These are phyloP conservation scores for Fusarium sp. DNA, from an alignment of 2,329 filamentous ascomycete genomes.

Conservation along the genomic window DNA sequence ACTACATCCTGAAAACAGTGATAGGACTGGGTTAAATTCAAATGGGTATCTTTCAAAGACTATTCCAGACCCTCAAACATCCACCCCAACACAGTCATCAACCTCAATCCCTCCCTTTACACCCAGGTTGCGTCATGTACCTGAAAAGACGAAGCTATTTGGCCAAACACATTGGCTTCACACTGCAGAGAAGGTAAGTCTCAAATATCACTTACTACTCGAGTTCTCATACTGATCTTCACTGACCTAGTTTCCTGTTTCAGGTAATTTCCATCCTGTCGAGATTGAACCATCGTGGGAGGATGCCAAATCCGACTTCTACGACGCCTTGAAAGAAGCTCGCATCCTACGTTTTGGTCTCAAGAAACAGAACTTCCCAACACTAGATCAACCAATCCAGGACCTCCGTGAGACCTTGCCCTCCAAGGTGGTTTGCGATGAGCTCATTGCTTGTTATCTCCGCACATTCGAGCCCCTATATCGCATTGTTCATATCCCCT, in stretches of 20 bases:
- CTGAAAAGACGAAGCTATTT: constrained; percentile 42
- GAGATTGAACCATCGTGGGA: constrained; percentile 38
- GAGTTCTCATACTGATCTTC: background rate
- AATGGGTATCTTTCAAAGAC: background rate
- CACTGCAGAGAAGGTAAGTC: constrained; percentile 37
- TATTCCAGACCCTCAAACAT: background rate
- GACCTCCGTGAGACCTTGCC: constrained; percentile 34
- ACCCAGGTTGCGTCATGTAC: constrained; percentile 39
- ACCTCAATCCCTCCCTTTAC: constrained; percentile 34
- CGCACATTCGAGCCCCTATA: constrained; percentile 41
- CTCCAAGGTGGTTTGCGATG: constrained; percentile 26
- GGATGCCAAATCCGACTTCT: constrained; percentile 38
- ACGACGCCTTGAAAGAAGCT: constrained; percentile 35
- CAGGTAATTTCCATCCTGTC: constrained; percentile 37
- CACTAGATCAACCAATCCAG: constrained; percentile 30
- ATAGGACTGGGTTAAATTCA: background rate
- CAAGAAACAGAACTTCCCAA: constrained; percentile 24
- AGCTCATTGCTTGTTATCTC: constrained; percentile 37
- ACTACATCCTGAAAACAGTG: background rate
- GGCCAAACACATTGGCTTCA: constrained; percentile 43
- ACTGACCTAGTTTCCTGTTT: constrained; percentile 33
- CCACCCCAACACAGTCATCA: background rate
- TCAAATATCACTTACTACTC: background rate
- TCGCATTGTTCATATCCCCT: constrained; percentile 37
- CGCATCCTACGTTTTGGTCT: constrained; percentile 26